phyloP scores from a whole-genome alignment of 495 filamentous ascomycete genomes.

The Neurospora tetraspora region DNA sequence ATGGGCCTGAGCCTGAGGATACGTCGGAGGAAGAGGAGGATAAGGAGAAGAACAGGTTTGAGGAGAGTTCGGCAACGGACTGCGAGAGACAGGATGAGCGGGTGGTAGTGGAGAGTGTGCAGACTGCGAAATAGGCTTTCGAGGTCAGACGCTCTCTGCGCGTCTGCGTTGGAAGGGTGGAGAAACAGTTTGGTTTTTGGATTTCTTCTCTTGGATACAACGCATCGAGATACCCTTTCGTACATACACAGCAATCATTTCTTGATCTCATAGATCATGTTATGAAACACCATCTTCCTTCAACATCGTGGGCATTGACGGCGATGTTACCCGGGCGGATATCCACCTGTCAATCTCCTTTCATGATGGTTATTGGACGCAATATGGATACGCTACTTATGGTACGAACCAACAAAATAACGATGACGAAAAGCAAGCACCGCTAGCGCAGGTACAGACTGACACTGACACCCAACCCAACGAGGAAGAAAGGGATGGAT shows the following conservation, averaged over 20 bases:
- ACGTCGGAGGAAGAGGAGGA: not conserved
- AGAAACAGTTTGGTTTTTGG: not conserved
- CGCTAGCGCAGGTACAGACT: not conserved
- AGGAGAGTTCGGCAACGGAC: not conserved
- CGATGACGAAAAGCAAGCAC: not conserved
- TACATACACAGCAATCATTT: not conserved
- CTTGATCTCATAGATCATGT: not conserved
- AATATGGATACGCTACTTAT: not conserved
- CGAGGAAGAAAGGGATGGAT: not conserved
- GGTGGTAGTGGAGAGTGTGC: not conserved
- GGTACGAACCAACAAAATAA: not conserved
- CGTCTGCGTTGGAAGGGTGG: not conserved
- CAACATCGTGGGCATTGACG: not conserved
- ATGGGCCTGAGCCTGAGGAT: not conserved
- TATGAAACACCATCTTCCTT: not conserved
- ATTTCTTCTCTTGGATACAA: not conserved
- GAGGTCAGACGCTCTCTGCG: not conserved
- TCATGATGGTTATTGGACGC: not conserved
- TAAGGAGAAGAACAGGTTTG: not conserved
- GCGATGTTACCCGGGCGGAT: not conserved
- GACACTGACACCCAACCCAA: not conserved
- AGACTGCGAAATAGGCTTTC: not conserved
- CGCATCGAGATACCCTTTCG: not conserved
- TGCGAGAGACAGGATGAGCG: not conserved
- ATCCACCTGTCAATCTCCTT: not conserved